These are phyloP conservation scores for Schoenoplectus triqueter DNA, from an alignment of 202 grass and related monocot genomes.

Conservation along the genomic window DNA sequence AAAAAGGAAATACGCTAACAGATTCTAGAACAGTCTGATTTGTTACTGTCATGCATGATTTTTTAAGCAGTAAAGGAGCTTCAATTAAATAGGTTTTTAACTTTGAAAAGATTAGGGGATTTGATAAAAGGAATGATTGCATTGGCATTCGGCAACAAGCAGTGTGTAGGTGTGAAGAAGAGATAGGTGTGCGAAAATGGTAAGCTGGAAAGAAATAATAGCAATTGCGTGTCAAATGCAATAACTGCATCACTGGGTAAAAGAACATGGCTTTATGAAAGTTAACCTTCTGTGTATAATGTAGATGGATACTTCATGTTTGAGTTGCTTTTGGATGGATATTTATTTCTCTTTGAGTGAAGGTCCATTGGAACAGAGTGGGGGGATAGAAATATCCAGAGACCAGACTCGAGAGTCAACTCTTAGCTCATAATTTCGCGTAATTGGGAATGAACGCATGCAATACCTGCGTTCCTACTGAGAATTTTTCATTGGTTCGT, in stretches of 20 bases:
- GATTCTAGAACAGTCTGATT: conserved; percentile 4
- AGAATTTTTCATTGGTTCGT: background rate
- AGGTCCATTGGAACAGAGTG: conserved; percentile 16
- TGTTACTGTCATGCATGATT: background rate
- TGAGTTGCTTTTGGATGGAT: background rate
- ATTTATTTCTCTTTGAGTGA: conserved; percentile 3
- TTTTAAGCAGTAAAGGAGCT: conserved; percentile 13
- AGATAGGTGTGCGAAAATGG: conserved; percentile 30
- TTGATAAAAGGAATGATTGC: conserved; percentile 38
- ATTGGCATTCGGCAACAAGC: conserved; percentile 20
- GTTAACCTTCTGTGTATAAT: background rate
- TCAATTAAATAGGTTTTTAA: background rate
- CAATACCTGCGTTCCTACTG: background rate
- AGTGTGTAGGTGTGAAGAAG: conserved; percentile 31
- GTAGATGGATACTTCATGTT: conserved; percentile 2
- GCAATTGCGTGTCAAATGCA: conserved; percentile 34
- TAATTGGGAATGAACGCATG: conserved; percentile 13
- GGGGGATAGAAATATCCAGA: background rate
- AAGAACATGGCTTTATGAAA: conserved; percentile 29
- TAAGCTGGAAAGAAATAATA: conserved; percentile 28
- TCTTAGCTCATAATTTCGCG: conserved; percentile 25
- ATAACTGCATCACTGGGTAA: conserved; percentile 17
- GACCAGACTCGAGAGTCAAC: conserved; percentile 25
- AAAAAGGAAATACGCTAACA: background rate
- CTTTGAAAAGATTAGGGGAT: background rate